Conservation (phyloP, 176 grass and related monocot species). For the Hsuehochloa calcarea region DNA sequence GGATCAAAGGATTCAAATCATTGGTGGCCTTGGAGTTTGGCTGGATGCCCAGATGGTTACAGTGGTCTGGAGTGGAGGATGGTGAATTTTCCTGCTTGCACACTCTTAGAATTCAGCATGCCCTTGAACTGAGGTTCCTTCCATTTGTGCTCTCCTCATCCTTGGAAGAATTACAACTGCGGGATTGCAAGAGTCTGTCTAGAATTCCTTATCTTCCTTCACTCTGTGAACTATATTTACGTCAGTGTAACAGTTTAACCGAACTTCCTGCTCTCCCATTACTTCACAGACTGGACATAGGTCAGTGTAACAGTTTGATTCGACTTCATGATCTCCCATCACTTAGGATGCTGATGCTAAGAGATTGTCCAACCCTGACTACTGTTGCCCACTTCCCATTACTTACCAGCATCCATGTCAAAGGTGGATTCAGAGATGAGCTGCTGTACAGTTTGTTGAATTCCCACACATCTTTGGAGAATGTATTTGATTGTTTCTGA, state of each 20-base stretch:
- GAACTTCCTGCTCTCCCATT: neutral
- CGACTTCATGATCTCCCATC: neutral
- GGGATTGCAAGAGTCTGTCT: neutral
- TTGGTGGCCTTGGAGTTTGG: slow-evolving; percentile 26
- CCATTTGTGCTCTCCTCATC: slow-evolving; percentile 5
- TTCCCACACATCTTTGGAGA: neutral
- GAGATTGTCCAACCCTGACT: neutral
- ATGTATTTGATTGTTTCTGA: slow-evolving; percentile 1
- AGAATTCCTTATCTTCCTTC: neutral
- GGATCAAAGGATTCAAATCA: slow-evolving; percentile 9
- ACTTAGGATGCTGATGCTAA: neutral
- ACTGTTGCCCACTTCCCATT: neutral
- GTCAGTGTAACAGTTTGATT: neutral
- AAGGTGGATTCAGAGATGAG: neutral
- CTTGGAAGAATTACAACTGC: slow-evolving; percentile 17
- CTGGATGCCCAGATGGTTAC: slow-evolving; percentile 13
- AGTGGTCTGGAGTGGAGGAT: slow-evolving; percentile 20
- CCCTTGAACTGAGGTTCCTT: neutral
- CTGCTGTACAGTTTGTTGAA: neutral
- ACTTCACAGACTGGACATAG: neutral
- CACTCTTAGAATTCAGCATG: neutral
- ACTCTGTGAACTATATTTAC: neutral
- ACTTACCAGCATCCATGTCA: neutral
- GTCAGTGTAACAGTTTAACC: neutral
- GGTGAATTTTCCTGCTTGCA: slow-evolving; percentile 26